Percentiles rank a stretch among this genome's conserved stretches.
Conservation (phyloP, 768 basidiomycete species). For the Rossbeevera mucosa region DNA sequence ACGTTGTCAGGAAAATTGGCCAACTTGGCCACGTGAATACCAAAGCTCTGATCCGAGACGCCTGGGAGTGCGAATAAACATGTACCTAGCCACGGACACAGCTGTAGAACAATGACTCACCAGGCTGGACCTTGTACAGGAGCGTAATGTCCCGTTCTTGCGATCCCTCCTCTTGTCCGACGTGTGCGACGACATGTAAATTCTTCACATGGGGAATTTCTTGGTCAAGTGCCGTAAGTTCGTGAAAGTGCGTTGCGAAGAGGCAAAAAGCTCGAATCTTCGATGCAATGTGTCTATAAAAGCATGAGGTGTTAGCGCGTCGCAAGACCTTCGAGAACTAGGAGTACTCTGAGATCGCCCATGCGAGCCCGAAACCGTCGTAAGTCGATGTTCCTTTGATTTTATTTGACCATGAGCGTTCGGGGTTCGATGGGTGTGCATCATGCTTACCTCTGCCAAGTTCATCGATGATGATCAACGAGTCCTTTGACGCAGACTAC, state of each 20-base stretch:
- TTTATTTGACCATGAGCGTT: conserved; percentile 1
- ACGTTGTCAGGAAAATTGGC: conserved; percentile 97
- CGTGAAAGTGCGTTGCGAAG: conserved; percentile 98
- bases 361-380: conserved; percentile 95
- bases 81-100: background rate
- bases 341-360: conserved; percentile 94
- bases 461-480: conserved; percentile 96
- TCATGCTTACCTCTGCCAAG: conserved; percentile 68
- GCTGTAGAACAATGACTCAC: conserved; percentile 38
- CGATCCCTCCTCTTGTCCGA: conserved; percentile 46
- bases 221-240: conserved; percentile 88
- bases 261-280: conserved; percentile 91
- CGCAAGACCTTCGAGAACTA: conserved; percentile 17
- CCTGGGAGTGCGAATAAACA: conserved; percentile 39
- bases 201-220: conserved; percentile 87
- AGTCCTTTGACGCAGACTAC: conserved; percentile 88
- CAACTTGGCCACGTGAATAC: conserved; percentile 96
- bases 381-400: conserved; percentile 85
- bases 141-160: conserved; percentile 76
- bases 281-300: conserved; percentile 80
- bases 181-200: conserved; percentile 92
- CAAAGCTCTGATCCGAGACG: conserved; percentile 94
- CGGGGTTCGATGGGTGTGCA: background rate
- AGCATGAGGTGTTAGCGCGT: background rate
- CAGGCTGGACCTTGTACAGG: conserved; percentile 71